Percentiles rank a stretch among this genome's conserved stretches.
phyloP scores from a whole-genome alignment of 345 rosid genomes.

The Geranium rotundifolium region DNA sequence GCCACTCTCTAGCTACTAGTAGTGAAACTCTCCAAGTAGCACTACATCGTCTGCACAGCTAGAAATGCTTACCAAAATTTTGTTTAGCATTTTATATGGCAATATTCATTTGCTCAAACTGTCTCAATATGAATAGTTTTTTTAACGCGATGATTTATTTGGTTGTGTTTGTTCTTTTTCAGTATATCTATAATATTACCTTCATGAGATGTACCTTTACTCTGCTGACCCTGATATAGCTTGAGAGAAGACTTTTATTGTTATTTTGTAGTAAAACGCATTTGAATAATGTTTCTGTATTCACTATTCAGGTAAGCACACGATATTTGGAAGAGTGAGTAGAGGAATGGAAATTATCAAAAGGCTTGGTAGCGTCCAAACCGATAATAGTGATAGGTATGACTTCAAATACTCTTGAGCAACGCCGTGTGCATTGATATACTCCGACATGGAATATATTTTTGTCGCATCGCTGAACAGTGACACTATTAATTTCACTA shows the following conservation, averaged over 20 bases:
- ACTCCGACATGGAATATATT: too few species aligned
- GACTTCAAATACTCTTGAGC: background rate
- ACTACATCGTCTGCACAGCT: background rate
- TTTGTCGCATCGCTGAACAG: too few species aligned
- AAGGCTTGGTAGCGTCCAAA: constrained; percentile 93
- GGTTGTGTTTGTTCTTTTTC: too few species aligned
- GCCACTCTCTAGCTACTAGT: too few species aligned
- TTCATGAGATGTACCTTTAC: too few species aligned
- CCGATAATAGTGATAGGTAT: constrained; percentile 88
- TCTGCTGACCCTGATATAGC: too few species aligned
- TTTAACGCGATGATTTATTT: too few species aligned
- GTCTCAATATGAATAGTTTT: too few species aligned
- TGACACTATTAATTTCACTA: too few species aligned
- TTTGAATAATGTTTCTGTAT: background rate
- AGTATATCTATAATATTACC: too few species aligned
- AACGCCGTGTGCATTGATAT: background rate
- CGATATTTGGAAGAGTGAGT: constrained; percentile 90
- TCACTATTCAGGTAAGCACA: constrained; percentile 67
- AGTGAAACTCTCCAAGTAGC: background rate
- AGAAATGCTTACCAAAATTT: background rate
- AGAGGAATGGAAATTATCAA: constrained; percentile 90
- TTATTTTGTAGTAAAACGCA: background rate
- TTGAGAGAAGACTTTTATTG: background rate
- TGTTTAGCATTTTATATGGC: background rate
- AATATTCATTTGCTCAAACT: too few species aligned